phyloP scores from a whole-genome alignment of 352 stramenopile genomes.

The Pythium myriotylum region DNA sequence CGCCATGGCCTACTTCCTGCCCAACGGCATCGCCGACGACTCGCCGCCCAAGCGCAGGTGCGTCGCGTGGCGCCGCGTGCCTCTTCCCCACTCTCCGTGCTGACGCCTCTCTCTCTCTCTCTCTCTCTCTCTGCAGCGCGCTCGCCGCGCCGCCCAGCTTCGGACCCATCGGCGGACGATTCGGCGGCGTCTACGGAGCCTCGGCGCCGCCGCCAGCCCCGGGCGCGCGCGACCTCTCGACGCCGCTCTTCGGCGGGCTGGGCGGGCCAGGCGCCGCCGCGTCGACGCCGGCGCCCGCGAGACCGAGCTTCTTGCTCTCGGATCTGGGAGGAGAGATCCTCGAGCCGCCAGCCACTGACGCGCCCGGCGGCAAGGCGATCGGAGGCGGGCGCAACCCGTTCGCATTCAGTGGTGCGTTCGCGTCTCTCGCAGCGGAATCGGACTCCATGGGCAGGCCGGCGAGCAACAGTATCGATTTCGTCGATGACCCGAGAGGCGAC shows the following conservation, averaged over 20 bases:
- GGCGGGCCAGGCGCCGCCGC: not conserved
- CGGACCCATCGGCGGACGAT: slow-evolving; percentile 25
- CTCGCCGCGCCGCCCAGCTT: slow-evolving; percentile 18
- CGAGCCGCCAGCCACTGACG: slow-evolving; percentile 29
- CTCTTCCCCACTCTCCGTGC: slow-evolving; percentile 20
- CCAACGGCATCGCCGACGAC: slow-evolving; percentile 83
- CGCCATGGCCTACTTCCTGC: slow-evolving; percentile 81
- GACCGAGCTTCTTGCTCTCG: slow-evolving; percentile 32
- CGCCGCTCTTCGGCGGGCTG: slow-evolving; percentile 13
- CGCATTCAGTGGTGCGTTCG: slow-evolving; percentile 40
- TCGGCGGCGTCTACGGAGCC: slow-evolving; percentile 18
- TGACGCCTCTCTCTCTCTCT: not conserved
- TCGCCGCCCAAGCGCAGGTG: slow-evolving; percentile 74
- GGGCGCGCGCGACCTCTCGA: slow-evolving; percentile 5
- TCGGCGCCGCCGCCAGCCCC: not conserved
- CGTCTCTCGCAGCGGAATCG: slow-evolving; percentile 15
- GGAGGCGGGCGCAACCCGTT: slow-evolving; percentile 28
- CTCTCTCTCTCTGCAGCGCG: not conserved
- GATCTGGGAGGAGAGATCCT: slow-evolving; percentile 67
- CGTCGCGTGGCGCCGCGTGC: not conserved
- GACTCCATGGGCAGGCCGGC: not conserved
- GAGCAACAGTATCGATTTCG: not conserved
- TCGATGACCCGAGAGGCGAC: slow-evolving; percentile 1
- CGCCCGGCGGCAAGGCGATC: slow-evolving; percentile 11
- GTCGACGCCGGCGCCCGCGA: not conserved